A percentile compares a stretch with the other conserved stretches of the same genome.
These are phyloP conservation scores for Phylloporus scabripes DNA, from an alignment of 768 basidiomycete species.

Conservation along the genomic window DNA sequence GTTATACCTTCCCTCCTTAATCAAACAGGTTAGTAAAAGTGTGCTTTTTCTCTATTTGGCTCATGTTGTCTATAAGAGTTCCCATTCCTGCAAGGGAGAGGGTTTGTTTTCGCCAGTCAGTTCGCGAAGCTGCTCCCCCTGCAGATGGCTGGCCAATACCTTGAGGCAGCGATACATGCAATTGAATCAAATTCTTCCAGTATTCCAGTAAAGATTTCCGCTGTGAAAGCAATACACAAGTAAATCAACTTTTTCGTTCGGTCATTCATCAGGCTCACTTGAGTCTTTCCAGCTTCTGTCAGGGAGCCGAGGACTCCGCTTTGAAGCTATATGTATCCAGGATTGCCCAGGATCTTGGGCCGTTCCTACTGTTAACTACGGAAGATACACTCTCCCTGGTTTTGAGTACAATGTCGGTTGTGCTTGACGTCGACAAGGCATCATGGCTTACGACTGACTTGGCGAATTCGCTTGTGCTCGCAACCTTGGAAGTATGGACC, in stretches of 20 bases:
- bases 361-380: slow-evolving; percentile 71
- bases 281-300: slow-evolving; percentile 55
- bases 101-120: slow-evolving; percentile 91
- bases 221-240: slow-evolving; percentile 93
- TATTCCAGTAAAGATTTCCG: slow-evolving; percentile 90
- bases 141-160: slow-evolving; percentile 74
- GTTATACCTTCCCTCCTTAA: slow-evolving; percentile 74
- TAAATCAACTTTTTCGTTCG: slow-evolving; percentile 34
- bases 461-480: slow-evolving; percentile 58
- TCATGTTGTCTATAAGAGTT: slow-evolving; percentile 44
- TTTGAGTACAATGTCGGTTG: slow-evolving; percentile 77
- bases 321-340: slow-evolving; percentile 61
- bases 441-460: slow-evolving; percentile 68
- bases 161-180: slow-evolving; percentile 81
- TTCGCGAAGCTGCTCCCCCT: slow-evolving; percentile 70
- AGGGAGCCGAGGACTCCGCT: slow-evolving; percentile 51
- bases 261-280: slow-evolving; percentile 2
- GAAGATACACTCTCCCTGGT: slow-evolving; percentile 89
- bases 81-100: slow-evolving; percentile 92
- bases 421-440: slow-evolving; percentile 67
- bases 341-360: slow-evolving; percentile 76
- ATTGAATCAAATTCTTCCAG: slow-evolving; percentile 67
- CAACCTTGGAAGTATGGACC: slow-evolving; percentile 76
- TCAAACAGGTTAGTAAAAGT: slow-evolving; percentile 52
- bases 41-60: neutral